phyloP scores from a whole-genome alignment of 2,329 filamentous ascomycete species.

The Penicillium sp. region DNA sequence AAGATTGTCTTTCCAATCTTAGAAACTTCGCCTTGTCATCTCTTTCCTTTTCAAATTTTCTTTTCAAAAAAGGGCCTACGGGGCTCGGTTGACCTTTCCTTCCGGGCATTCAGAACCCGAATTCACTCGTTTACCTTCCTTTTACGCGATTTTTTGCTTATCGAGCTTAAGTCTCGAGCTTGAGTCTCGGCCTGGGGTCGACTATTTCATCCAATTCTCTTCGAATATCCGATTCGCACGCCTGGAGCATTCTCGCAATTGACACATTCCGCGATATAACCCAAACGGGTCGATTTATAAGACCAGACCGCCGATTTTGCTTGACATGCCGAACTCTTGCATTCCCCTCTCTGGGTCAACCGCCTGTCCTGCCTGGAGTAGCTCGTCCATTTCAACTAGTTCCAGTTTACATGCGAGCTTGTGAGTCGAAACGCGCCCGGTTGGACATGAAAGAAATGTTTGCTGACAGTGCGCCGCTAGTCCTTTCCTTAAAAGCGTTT shows the following conservation, averaged over 20 bases:
- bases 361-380: conserved; percentile 68
- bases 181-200: conserved; percentile 15
- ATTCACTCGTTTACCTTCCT: conserved; percentile 23
- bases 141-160: conserved; percentile 12
- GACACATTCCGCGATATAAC: conserved; percentile 20
- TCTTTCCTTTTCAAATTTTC: background rate
- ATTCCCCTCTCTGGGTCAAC: conserved; percentile 70
- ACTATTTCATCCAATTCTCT: conserved; percentile 1
- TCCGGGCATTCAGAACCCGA: conserved; percentile 20
- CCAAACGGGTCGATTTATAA: background rate
- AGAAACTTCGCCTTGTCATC: conserved; percentile 16
- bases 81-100: conserved; percentile 23
- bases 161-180: conserved; percentile 2
- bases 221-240: conserved; percentile 4
- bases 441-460: conserved; percentile 20
- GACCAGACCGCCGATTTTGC: conserved; percentile 20
- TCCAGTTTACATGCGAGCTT: conserved; percentile 59
- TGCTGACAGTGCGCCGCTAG: conserved; percentile 49
- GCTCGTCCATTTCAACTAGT: conserved; percentile 68
- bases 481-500: conserved; percentile 81
- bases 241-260: conserved; percentile 6
- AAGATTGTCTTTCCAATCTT: conserved; percentile 10
- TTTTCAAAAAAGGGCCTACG: conserved; percentile 17
- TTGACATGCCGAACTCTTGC: conserved; percentile 47
- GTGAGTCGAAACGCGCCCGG: conserved; percentile 50